A percentile compares a stretch with the other conserved stretches of the same genome.
phyloP scores from a whole-genome alignment of 2,329 filamentous ascomycete species.

The Trichoderma atroviride region DNA sequence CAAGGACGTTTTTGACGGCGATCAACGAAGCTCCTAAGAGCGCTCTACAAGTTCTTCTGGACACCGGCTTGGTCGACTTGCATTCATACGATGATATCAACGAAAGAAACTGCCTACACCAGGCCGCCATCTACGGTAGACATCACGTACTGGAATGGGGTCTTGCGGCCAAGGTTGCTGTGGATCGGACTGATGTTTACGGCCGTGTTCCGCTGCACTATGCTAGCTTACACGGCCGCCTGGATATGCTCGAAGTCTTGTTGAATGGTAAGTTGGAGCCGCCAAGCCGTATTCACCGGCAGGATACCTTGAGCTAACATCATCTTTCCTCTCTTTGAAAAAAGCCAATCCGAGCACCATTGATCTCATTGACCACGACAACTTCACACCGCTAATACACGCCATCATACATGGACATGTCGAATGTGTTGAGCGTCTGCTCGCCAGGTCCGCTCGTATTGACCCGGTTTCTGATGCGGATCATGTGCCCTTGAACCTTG shows the following conservation, averaged over 20 bases:
- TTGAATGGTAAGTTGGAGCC: constrained; percentile 58
- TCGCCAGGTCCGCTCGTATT: constrained; percentile 78
- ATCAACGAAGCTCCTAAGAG: constrained; percentile 82
- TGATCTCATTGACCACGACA: constrained; percentile 90
- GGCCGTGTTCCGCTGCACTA: constrained; percentile 93
- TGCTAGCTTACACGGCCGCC: constrained; percentile 88
- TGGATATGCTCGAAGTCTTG: constrained; percentile 79
- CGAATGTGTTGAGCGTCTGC: constrained; percentile 75
- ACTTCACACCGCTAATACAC: constrained; percentile 94
- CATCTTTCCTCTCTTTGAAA: constrained; percentile 23
- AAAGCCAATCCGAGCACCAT: constrained; percentile 72
- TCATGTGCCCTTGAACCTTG: constrained; percentile 91
- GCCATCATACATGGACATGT: constrained; percentile 87
- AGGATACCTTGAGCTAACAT: background rate
- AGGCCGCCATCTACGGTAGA: constrained; percentile 93
- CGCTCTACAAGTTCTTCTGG: constrained; percentile 74
- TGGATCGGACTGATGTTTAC: constrained; percentile 85
- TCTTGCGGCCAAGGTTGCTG: constrained; percentile 73
- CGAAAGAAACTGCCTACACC: constrained; percentile 92
- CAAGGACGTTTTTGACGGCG: constrained; percentile 85
- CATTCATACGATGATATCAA: constrained; percentile 97
- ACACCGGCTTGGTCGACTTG: constrained; percentile 83
- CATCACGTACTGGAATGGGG: constrained; percentile 75
- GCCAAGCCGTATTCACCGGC: background rate
- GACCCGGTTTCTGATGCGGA: constrained; percentile 85